Evolutionary conservation across 1,284 basidiomycete genomes (phyloP).

Genomic region (Trametes polyzona): DNA sequence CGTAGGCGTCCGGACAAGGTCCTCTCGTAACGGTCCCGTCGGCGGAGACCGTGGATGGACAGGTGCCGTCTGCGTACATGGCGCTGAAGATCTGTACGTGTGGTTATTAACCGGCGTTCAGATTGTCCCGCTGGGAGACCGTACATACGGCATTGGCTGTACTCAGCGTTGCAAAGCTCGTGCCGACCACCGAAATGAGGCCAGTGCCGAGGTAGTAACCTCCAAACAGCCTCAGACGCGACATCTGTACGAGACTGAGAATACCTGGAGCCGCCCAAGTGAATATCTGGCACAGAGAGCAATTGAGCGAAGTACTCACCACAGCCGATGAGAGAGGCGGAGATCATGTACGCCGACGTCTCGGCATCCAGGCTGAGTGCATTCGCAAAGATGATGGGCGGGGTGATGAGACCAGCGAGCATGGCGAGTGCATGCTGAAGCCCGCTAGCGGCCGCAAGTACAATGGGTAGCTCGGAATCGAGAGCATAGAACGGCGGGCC

Average conservation of each 20-base stretch:
- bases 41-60: slow-evolving; percentile 58
- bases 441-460: slow-evolving; percentile 70
- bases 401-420: slow-evolving; percentile 69
- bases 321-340: slow-evolving; percentile 77
- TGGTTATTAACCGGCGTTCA: neutral
- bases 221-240: slow-evolving; percentile 60
- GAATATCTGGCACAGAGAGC: neutral
- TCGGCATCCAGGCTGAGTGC: slow-evolving; percentile 57
- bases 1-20: slow-evolving; percentile 82
- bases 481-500: slow-evolving; percentile 76
- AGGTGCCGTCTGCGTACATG: slow-evolving; percentile 82
- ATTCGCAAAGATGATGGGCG: slow-evolving; percentile 80
- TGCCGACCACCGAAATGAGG: slow-evolving; percentile 83
- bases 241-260: slow-evolving; percentile 78
- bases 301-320: slow-evolving; percentile 47
- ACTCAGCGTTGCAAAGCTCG: slow-evolving; percentile 80
- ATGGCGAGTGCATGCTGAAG: slow-evolving; percentile 83
- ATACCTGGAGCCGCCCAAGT: slow-evolving; percentile 50
- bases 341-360: slow-evolving; percentile 80
- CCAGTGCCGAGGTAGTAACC: slow-evolving; percentile 79
- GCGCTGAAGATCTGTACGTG: slow-evolving; percentile 60
- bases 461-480: slow-evolving; percentile 68
- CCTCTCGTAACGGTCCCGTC: slow-evolving; percentile 65
- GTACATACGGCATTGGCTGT: slow-evolving; percentile 68
- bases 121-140: neutral